phyloP scores from a whole-genome alignment of 371 early-diverging fungal genomes.

The Dichotomocladium elegans region DNA sequence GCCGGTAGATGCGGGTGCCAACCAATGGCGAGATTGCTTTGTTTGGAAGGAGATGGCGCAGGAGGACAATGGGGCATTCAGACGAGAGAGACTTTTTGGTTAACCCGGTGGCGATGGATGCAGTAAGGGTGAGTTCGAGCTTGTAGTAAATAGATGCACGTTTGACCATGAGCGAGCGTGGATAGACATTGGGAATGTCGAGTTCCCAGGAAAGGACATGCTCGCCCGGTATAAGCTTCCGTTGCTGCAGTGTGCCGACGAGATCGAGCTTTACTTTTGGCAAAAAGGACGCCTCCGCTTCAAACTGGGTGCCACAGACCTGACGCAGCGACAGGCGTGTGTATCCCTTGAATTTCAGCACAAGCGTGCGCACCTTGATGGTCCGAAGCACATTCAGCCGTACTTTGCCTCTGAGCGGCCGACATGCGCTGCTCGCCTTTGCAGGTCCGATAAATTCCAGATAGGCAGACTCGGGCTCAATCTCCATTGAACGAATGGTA shows the following conservation, averaged over 20 bases:
- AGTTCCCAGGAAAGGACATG: constrained; percentile 33
- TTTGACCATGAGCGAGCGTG: constrained; percentile 28
- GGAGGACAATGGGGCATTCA: constrained; percentile 32
- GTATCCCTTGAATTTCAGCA: constrained; percentile 43
- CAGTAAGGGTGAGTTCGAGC: constrained; percentile 20
- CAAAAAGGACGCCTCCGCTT: constrained; percentile 14
- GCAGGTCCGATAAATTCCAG: constrained; percentile 37
- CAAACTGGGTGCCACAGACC: constrained; percentile 6
- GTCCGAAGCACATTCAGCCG: constrained; percentile 20
- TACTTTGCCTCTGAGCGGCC: constrained; percentile 27
- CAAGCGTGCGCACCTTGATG: constrained; percentile 34
- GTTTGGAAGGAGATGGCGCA: constrained; percentile 28
- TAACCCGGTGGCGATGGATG: constrained; percentile 22
- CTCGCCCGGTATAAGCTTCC: constrained; percentile 28
- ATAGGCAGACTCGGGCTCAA: constrained; percentile 32
- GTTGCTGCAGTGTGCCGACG: constrained; percentile 7
- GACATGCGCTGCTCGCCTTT: constrained; percentile 11
- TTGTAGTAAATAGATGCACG: constrained; percentile 31
- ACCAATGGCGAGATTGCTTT: constrained; percentile 30
- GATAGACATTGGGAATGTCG: constrained; percentile 33
- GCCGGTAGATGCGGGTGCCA: constrained; percentile 27
- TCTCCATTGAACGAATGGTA: constrained; percentile 30
- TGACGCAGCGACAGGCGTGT: constrained; percentile 16
- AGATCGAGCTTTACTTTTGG: constrained; percentile 31
- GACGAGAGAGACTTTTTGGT: constrained; percentile 27